phyloP scores from a whole-genome alignment of 2,329 filamentous ascomycete genomes.

The Stachybotrys echinatus region DNA sequence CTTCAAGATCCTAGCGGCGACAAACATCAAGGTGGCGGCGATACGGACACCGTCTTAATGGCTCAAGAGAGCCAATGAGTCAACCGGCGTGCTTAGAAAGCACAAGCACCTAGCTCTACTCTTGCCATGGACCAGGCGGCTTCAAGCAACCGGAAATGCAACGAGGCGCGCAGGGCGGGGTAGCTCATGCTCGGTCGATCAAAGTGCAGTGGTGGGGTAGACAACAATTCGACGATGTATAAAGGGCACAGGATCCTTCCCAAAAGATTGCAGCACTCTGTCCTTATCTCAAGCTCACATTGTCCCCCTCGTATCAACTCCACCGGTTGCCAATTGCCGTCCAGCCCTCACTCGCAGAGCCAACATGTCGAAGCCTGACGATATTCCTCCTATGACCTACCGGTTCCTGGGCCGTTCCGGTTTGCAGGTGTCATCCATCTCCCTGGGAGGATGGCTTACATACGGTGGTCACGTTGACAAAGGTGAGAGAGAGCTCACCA shows the following conservation, averaged over 20 bases:
- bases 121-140: background rate
- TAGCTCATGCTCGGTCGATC: background rate
- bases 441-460: constrained; percentile 67
- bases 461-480: constrained; percentile 69
- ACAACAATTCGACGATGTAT: background rate
- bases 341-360: background rate
- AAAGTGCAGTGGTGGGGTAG: background rate
- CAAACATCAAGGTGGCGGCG: no score
- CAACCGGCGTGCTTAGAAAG: background rate
- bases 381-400: constrained; percentile 58
- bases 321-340: background rate
- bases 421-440: constrained; percentile 69
- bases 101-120: background rate
- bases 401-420: constrained; percentile 67
- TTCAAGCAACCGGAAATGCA: background rate
- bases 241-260: background rate
- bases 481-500: constrained; percentile 36
- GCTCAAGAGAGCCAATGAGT: background rate
- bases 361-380: constrained; percentile 34
- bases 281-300: background rate
- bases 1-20: no score
- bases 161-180: background rate
- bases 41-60: no score
- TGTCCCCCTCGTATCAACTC: background rate
- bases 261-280: background rate